A percentile compares a stretch with the other conserved stretches of the same genome.
phyloP scores from a whole-genome alignment of 306 rosid genomes.

The Boehmeria nivea region DNA sequence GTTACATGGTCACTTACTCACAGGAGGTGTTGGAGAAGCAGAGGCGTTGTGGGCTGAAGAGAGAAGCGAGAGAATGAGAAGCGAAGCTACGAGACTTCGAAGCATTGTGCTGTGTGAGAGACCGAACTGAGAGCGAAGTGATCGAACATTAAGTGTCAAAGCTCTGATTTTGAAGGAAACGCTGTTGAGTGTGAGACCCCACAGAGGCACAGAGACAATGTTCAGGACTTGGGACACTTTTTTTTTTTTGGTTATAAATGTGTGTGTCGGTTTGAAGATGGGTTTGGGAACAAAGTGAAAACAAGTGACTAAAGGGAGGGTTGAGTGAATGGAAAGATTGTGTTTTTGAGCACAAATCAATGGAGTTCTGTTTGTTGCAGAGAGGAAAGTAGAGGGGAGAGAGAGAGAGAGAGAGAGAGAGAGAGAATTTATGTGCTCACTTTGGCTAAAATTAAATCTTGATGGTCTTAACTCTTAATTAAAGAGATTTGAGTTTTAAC shows the following conservation, averaged over 20 bases:
- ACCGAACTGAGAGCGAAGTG: conserved; percentile 13
- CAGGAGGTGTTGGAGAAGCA: conserved; percentile 73
- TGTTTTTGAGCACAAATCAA: background rate
- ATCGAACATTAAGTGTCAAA: conserved; percentile 26
- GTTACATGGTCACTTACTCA: conserved; percentile 50
- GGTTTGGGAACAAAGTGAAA: conserved; percentile 14
- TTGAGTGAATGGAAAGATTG: conserved; percentile 28
- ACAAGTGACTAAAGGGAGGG: conserved; percentile 31
- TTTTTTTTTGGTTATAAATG: conserved; percentile 27
- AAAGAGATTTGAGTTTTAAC: background rate
- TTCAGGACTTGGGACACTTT: conserved; percentile 14
- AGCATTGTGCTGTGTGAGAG: conserved; percentile 34
- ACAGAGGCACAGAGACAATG: conserved; percentile 37
- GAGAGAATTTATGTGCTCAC: no score
- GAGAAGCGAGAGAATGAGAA: conserved; percentile 43
- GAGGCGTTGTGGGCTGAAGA: conserved; percentile 41
- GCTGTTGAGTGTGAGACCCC: conserved; percentile 33
- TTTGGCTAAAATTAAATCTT: no score
- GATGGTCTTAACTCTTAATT: no score
- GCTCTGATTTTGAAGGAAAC: conserved; percentile 34
- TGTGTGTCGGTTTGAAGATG: conserved; percentile 19
- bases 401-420: no score
- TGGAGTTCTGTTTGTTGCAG: conserved; percentile 12
- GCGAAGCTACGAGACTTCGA: conserved; percentile 32
- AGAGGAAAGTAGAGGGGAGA: no score